Conservation (phyloP, 73 alveolate species). For the Paramecium tetraurelia region DNA sequence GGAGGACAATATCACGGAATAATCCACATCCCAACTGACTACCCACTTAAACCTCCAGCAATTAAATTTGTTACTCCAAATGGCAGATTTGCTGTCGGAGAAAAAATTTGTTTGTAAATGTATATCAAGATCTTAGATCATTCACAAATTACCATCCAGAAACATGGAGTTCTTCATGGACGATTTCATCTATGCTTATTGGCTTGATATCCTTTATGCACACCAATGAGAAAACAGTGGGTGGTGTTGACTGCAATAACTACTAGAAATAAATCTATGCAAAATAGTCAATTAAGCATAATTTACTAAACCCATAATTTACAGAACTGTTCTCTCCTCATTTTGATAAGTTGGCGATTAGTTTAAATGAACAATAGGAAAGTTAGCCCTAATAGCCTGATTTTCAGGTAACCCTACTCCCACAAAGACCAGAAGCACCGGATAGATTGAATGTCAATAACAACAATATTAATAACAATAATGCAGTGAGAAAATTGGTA, state of each 20-base stretch:
- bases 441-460: neutral
- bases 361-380: neutral
- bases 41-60: conserved; percentile 84
- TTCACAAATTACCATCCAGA: conserved; percentile 84
- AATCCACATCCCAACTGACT: conserved; percentile 72
- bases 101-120: conserved; percentile 70
- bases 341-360: conserved; percentile 56
- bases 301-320: conserved; percentile 53
- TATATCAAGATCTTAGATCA: neutral
- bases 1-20: conserved; percentile 82
- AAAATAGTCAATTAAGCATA: conserved; percentile 50
- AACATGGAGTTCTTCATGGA: conserved; percentile 82
- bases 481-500: neutral
- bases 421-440: neutral
- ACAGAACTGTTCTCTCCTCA: conserved; percentile 62
- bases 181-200: conserved; percentile 64
- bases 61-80: conserved; percentile 74
- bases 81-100: conserved; percentile 75
- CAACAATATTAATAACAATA: neutral
- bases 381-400: neutral
- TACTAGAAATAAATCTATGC: conserved; percentile 46
- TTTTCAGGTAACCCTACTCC: neutral
- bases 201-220: conserved; percentile 70
- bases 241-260: conserved; percentile 28
- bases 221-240: conserved; percentile 54